Percentiles rank a stretch among this genome's conserved stretches.
These are phyloP conservation scores for Basipetospora chlamydospora DNA, from an alignment of 2,329 filamentous ascomycete species.

Conservation along the genomic window DNA sequence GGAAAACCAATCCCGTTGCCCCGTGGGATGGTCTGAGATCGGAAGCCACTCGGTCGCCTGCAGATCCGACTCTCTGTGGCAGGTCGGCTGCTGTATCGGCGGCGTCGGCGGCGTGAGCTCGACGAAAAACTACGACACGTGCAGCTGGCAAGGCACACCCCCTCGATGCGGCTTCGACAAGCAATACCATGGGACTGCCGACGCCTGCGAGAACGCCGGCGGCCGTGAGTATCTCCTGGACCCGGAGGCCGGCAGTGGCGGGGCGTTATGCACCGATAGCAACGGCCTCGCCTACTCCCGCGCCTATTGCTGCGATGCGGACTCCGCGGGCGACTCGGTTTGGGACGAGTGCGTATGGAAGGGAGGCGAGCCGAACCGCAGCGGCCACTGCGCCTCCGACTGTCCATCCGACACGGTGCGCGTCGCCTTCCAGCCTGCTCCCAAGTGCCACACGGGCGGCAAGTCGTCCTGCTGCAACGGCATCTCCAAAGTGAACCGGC, in stretches of 20 bases:
- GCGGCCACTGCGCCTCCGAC: not conserved
- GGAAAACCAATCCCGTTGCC: not conserved
- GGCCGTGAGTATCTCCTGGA: not conserved
- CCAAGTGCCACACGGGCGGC: not conserved
- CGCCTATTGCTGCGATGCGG: not conserved
- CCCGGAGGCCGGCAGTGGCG: not conserved
- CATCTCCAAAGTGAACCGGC: not conserved
- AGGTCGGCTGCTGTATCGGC: not conserved
- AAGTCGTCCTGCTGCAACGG: not conserved
- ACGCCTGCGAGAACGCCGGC: not conserved
- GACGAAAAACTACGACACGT: not conserved
- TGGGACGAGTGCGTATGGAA: not conserved
- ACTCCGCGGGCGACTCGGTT: not conserved
- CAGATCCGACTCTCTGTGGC: not conserved
- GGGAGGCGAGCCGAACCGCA: not conserved
- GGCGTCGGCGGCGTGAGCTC: not conserved
- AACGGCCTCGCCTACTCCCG: not conserved
- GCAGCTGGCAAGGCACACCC: not conserved
- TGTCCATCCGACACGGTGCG: not conserved
- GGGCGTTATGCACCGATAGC: not conserved
- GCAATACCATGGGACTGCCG: not conserved
- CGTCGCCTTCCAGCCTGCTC: not conserved
- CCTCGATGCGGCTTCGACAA: not conserved
- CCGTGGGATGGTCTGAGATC: not conserved
- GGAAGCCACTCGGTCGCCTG: not conserved